These are phyloP conservation scores for Dipteronia dyeriana DNA, from an alignment of 345 rosid species.

Conservation along the genomic window DNA sequence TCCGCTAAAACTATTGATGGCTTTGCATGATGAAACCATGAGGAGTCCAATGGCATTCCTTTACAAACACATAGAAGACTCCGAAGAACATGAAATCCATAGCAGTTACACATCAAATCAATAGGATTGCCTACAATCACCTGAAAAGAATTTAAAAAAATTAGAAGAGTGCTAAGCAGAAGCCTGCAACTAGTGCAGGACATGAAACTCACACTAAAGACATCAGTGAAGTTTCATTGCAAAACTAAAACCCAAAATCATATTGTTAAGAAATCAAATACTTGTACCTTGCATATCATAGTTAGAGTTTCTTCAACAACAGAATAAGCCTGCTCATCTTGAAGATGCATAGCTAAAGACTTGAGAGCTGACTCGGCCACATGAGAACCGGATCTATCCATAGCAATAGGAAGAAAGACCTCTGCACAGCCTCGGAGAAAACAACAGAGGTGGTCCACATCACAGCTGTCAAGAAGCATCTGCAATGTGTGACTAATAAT, in stretches of 20 bases:
- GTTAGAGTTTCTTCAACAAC: conserved; percentile 67
- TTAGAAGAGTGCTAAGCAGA: conserved; percentile 1
- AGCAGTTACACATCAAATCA: conserved; percentile 75
- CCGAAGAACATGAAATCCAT: conserved; percentile 95
- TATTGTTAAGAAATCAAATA: conserved; percentile 7
- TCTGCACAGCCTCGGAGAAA: conserved; percentile 65
- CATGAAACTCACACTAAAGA: neutral
- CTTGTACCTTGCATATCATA: conserved; percentile 73
- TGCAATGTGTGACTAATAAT: conserved; percentile 83
- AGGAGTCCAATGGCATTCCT: conserved; percentile 75
- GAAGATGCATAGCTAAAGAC: conserved; percentile 69
- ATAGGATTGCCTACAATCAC: conserved; percentile 57
- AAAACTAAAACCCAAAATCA: conserved; percentile 1
- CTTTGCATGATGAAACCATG: conserved; percentile 65
- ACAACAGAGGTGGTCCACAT: conserved; percentile 76
- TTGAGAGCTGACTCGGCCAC: conserved; percentile 93
- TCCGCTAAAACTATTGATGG: conserved; percentile 60
- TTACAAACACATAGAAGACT: conserved; percentile 88
- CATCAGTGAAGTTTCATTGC: neutral
- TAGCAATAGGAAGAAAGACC: conserved; percentile 75
- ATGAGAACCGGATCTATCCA: conserved; percentile 96
- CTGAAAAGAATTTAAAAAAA: conserved; percentile 35
- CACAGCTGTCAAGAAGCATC: conserved; percentile 83
- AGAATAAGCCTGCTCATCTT: conserved; percentile 62
- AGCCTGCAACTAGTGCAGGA: neutral